Evolutionary conservation across 2,329 filamentous ascomycete species (phyloP), one percentile per base, ranked within the genome.

Genomic region (Emergomyces pasteurianus): DNA sequence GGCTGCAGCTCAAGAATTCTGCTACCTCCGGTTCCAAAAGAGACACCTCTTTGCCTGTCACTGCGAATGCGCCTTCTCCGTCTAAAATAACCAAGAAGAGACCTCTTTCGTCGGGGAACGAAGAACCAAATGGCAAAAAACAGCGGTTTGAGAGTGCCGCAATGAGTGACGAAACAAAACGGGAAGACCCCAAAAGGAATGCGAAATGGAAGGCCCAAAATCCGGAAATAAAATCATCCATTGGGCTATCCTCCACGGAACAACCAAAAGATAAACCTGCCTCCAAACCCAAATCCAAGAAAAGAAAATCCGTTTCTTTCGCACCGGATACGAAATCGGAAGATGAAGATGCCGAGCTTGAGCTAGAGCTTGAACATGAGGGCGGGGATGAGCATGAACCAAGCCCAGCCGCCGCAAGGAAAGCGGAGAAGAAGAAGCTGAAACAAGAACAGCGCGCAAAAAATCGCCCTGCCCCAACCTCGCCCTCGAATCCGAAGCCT

Each of bases 281-380:
- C 34, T 40, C 66, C 63, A 57, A 65, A 18, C 52, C 46, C 62
- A 63, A 60, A 56, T 50, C 46, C 55, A 63, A 59, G 60, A 66
- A 65, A 65, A 70, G 75, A 63, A 86, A 87, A 69, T 84, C 82
- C 3, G 85, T 88, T 9, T 81, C 83, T 1, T 88, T 88, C 69
- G 82, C 84, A 1, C 77, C 81, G 8, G 84, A 86, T 58, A 85
- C 83, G 2, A 86, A 87, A 68, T 74, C 71, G 7, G 72, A 79
- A 53, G 83, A 86, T 70, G 82, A 80, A 1, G 42, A 60, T 12
- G 28, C 55, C n/a, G 52, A 58, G 21, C 6, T 34, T 23, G 21
- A 46, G 34, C 26, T 34, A 1, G 59, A 62, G 16, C 40, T 49
- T 18, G 59, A 56, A 28, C 5, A 58, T 12, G 61, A 66, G 60